These are phyloP conservation scores for Agrostemma githago DNA, from an alignment of 148 eudicot species.

Conservation along the genomic window DNA sequence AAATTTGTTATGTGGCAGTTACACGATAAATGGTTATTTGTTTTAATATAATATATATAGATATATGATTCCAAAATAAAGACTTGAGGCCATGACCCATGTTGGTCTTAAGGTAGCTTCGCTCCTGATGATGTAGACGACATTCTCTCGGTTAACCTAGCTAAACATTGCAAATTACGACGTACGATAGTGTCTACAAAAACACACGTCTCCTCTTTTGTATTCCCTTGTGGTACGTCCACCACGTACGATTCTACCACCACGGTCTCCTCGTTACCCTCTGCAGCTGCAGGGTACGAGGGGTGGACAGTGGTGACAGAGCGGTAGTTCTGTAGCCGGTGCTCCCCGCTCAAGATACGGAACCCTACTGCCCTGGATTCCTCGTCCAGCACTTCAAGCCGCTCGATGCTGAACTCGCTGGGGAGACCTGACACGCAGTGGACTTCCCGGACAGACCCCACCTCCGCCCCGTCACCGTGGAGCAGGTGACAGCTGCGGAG, in stretches of 20 bases:
- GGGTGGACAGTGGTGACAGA: constrained; percentile 71
- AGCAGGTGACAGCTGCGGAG: constrained; percentile 60
- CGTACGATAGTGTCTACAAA: constrained; percentile 71
- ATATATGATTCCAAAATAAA: too few relatives aligned
- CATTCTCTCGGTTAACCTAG: constrained; percentile 50
- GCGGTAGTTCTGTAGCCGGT: constrained; percentile 65
- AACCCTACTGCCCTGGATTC: constrained; percentile 59
- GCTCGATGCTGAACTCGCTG: constrained; percentile 63
- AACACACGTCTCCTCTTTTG: constrained; percentile 67
- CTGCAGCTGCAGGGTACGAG: neutral
- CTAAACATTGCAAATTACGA: constrained; percentile 58
- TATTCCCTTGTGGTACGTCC: constrained; percentile 71
- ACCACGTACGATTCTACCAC: constrained; percentile 83
- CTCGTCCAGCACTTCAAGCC: constrained; percentile 75
- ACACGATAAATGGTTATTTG: too few relatives aligned
- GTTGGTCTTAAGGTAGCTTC: too few relatives aligned
- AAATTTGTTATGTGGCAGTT: too few relatives aligned
- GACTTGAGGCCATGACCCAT: too few relatives aligned
- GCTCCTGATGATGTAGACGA: constrained; percentile 17
- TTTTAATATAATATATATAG: too few relatives aligned
- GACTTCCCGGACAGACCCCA: constrained; percentile 67
- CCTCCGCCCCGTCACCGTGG: constrained; percentile 46
- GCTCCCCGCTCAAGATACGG: constrained; percentile 71
- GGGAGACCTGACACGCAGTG: constrained; percentile 78
- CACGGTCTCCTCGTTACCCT: constrained; percentile 30